These are phyloP conservation scores for Betula pendula DNA, from an alignment of 306 rosid genomes.

Conservation along the genomic window DNA sequence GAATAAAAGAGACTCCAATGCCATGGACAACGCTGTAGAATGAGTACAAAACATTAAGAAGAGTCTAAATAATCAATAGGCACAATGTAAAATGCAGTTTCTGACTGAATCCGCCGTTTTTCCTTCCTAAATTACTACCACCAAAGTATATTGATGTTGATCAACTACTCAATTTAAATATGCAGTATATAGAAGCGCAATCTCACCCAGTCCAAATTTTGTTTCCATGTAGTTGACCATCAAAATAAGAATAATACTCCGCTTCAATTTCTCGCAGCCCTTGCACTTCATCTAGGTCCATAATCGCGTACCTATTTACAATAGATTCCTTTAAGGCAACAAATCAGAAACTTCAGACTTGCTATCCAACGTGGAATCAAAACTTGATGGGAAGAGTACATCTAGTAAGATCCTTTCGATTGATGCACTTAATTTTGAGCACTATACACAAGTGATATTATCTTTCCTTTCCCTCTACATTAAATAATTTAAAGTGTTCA, in stretches of 20 bases:
- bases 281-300: slow-evolving; percentile 71
- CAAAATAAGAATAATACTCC: slow-evolving; percentile 70
- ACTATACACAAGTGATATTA: background rate
- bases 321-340: slow-evolving; percentile 30
- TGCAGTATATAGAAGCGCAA: slow-evolving; percentile 13
- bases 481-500: background rate
- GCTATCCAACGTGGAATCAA: slow-evolving; percentile 7
- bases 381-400: background rate
- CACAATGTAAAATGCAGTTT: slow-evolving; percentile 19
- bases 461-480: background rate
- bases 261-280: slow-evolving; percentile 59
- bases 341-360: slow-evolving; percentile 22
- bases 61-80: slow-evolving; percentile 16
- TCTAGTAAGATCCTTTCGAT: background rate
- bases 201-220: slow-evolving; percentile 86
- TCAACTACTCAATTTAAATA: slow-evolving; percentile 5
- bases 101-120: slow-evolving; percentile 12
- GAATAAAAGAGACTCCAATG: slow-evolving; percentile 83
- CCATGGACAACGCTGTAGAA: slow-evolving; percentile 70
- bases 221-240: slow-evolving; percentile 82
- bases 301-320: slow-evolving; percentile 51
- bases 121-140: background rate
- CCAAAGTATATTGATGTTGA: slow-evolving; percentile 12
- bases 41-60: slow-evolving; percentile 29
- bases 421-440: background rate